Evolutionary conservation across 345 rosid genomes (phyloP).

Genomic region (Hevea brasiliensis): DNA sequence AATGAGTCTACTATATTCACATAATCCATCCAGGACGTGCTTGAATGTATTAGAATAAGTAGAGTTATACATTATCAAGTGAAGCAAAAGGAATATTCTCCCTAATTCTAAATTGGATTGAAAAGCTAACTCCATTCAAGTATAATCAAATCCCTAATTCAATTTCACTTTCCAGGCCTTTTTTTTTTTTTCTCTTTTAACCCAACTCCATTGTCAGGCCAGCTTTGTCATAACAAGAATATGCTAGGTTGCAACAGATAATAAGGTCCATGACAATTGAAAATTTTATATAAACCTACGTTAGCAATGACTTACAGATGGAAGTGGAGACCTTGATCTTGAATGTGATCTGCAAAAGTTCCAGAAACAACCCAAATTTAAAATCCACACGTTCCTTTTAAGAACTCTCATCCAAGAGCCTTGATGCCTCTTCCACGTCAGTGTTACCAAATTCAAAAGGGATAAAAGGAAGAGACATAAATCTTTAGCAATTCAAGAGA

Average conservation of each 20-base stretch:
- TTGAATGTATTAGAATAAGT: no score
- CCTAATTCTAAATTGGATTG: no score
- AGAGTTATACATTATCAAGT: no score
- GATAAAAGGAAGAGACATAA: slow-evolving; percentile 36
- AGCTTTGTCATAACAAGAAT: background rate
- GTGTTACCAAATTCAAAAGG: slow-evolving; percentile 48
- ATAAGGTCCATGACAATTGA: background rate
- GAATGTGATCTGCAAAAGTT: slow-evolving; percentile 98
- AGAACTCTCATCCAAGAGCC: slow-evolving; percentile 78
- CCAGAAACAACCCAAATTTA: slow-evolving; percentile 93
- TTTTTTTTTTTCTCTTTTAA: no score
- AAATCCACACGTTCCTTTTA: slow-evolving; percentile 66
- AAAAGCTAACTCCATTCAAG: background rate
- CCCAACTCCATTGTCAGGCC: background rate
- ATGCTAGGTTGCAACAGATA: background rate
- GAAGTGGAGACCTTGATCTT: slow-evolving; percentile 90
- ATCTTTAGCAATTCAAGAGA: slow-evolving; percentile 47
- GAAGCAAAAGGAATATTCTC: no score
- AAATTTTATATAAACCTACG: background rate
- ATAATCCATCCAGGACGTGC: no score
- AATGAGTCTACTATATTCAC: no score
- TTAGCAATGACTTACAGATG: slow-evolving; percentile 61
- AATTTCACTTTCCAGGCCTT: background rate
- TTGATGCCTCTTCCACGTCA: slow-evolving; percentile 87
- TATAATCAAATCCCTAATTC: background rate